Percentiles rank a stretch among this genome's conserved stretches.
These are phyloP conservation scores for Helotiales sp. DNA, from an alignment of 2,329 filamentous ascomycete species.

Conservation along the genomic window DNA sequence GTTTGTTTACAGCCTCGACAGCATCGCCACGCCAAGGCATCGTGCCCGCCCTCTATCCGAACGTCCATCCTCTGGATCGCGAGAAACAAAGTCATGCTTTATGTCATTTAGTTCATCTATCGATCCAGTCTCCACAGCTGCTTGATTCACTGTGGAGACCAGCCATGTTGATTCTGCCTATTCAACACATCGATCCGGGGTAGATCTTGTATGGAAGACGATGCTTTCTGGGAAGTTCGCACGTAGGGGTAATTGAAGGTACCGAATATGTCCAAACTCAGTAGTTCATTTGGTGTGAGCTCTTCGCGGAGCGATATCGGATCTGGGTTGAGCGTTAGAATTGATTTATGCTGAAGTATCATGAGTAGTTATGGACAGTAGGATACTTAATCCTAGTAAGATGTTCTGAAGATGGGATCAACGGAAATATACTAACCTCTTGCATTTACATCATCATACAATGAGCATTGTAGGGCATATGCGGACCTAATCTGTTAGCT, in stretches of 20 bases:
- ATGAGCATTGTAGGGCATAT: not conserved
- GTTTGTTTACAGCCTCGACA: no score
- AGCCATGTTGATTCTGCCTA: not conserved
- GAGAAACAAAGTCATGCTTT: no score
- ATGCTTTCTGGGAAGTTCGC: not conserved
- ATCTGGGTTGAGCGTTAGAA: not conserved
- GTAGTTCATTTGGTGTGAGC: not conserved
- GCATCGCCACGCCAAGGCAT: no score
- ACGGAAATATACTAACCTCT: not conserved
- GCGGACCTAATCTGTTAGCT: not conserved
- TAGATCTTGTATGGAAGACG: not conserved
- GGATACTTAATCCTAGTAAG: no score
- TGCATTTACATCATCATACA: not conserved
- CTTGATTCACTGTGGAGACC: constrained; percentile 12
- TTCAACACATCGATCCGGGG: not conserved
- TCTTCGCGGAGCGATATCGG: not conserved
- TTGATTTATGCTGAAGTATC: no score
- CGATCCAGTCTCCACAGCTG: no score
- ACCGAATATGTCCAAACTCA: constrained; percentile 12
- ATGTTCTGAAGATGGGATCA: no score
- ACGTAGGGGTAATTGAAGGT: constrained; percentile 12
- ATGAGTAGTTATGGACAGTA: no score
- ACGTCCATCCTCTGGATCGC: no score
- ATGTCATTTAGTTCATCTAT: no score
- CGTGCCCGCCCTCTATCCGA: no score